Percentiles rank a stretch among this genome's conserved stretches.
Conservation (phyloP, 192 early-diverging fungal genomes). For the Backusella sp. region DNA sequence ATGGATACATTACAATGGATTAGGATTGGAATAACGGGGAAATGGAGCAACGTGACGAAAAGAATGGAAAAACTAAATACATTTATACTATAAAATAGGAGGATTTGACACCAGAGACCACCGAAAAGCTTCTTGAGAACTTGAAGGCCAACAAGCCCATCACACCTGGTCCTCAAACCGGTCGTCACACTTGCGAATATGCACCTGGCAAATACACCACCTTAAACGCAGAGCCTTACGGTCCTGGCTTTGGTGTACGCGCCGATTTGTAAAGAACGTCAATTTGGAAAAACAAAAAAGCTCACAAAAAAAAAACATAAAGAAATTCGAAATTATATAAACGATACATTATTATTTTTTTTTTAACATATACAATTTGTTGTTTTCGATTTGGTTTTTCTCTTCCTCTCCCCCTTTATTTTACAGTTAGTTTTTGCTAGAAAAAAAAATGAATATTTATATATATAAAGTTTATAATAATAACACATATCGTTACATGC, state of each 20-base stretch:
- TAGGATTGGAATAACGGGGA: background rate
- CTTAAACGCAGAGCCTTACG: conserved; percentile 82
- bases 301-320: background rate
- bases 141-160: conserved; percentile 80
- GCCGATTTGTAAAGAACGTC: conserved; percentile 63
- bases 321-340: background rate
- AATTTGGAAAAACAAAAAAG: background rate
- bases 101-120: conserved; percentile 92
- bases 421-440: background rate
- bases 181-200: conserved; percentile 89
- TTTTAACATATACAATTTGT: background rate
- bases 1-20: background rate
- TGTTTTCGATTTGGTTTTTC: background rate
- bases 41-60: background rate
- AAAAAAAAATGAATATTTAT: background rate
- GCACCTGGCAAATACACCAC: conserved; percentile 70
- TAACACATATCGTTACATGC: background rate
- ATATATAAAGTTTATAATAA: background rate
- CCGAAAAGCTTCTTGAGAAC: conserved; percentile 82
- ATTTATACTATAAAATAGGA: conserved; percentile 52
- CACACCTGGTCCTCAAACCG: conserved; percentile 81
- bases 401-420: background rate
- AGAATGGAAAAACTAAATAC: background rate
- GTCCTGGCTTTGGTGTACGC: conserved; percentile 89
- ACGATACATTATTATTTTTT: background rate